Percentiles rank a stretch among this genome's conserved stretches.
These are phyloP conservation scores for Letharia columbiana DNA, from an alignment of 495 filamentous ascomycete genomes.

Conservation along the genomic window DNA sequence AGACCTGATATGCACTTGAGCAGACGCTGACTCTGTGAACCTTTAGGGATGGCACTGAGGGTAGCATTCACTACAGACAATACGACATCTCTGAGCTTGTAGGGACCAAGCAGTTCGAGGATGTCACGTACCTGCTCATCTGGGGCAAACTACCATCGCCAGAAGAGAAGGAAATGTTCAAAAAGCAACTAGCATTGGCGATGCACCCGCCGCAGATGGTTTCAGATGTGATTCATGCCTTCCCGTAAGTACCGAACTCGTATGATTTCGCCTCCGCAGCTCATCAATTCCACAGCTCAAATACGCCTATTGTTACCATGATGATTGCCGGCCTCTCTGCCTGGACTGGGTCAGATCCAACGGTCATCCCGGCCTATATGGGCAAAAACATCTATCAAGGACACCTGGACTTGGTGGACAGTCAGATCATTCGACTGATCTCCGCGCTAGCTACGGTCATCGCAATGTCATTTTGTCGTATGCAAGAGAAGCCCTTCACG, in stretches of 20 bases:
- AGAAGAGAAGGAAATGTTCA: slow-evolving; percentile 32
- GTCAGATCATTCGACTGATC: slow-evolving; percentile 35
- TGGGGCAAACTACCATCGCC: slow-evolving; percentile 36
- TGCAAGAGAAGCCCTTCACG: slow-evolving; percentile 32
- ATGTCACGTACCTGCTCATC: slow-evolving; percentile 40
- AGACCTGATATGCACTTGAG: neutral
- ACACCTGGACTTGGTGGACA: slow-evolving; percentile 34
- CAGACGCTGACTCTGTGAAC: neutral
- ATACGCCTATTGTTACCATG: slow-evolving; percentile 28
- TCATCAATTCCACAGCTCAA: neutral
- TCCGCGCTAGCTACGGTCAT: slow-evolving; percentile 34
- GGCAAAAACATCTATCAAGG: slow-evolving; percentile 33
- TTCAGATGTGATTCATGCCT: slow-evolving; percentile 8
- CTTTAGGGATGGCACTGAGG: slow-evolving; percentile 31
- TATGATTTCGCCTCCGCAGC: neutral
- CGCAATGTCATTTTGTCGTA: slow-evolving; percentile 35
- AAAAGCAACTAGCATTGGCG: slow-evolving; percentile 27
- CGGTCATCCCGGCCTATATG: slow-evolving; percentile 33
- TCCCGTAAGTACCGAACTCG: neutral
- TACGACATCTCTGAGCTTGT: slow-evolving; percentile 38
- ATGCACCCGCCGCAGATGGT: slow-evolving; percentile 4
- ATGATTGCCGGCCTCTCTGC: slow-evolving; percentile 39
- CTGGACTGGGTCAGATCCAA: slow-evolving; percentile 32
- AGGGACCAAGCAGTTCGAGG: slow-evolving; percentile 34
- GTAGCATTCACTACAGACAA: slow-evolving; percentile 37